These are phyloP conservation scores for Solanum hybrid DNA, from an alignment of 305 asterid species.

Conservation along the genomic window DNA sequence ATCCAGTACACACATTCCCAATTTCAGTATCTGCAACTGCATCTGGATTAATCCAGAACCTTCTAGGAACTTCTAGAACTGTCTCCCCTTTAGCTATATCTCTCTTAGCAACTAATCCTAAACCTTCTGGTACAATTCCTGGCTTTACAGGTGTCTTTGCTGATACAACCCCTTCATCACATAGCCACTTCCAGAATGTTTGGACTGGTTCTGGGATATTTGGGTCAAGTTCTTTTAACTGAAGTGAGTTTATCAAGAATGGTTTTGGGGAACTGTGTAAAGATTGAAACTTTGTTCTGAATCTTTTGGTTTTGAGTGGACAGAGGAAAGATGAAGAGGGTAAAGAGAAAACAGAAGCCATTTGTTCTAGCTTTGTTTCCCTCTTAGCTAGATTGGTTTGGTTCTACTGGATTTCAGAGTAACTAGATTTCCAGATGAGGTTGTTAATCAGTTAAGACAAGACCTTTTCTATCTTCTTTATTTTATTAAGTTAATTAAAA, in stretches of 20 bases:
- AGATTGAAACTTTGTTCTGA: constrained; percentile 16
- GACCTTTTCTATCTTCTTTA: not conserved
- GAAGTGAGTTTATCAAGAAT: constrained; percentile 25
- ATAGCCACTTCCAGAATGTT: constrained; percentile 86
- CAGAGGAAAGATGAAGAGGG: constrained; percentile 11
- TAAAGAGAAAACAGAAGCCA: constrained; percentile 41
- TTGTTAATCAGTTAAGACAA: not conserved
- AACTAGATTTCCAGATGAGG: constrained; percentile 9
- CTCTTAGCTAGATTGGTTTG: not conserved
- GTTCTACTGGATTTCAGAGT: not conserved
- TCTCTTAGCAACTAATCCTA: constrained; percentile 74
- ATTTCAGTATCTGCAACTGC: constrained; percentile 68
- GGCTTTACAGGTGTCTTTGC: constrained; percentile 79
- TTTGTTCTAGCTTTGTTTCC: constrained; percentile 7
- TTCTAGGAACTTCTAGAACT: constrained; percentile 86
- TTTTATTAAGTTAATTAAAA: not conserved
- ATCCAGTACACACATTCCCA: constrained; percentile 58
- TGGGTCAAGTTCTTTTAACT: constrained; percentile 38
- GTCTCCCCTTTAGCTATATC: constrained; percentile 56
- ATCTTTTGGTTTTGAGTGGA: constrained; percentile 15
- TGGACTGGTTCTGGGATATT: constrained; percentile 47
- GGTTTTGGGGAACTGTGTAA: constrained; percentile 26
- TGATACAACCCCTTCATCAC: constrained; percentile 73
- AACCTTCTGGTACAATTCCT: constrained; percentile 79
- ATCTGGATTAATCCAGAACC: constrained; percentile 75